phyloP scores from a whole-genome alignment of 2,329 filamentous ascomycete genomes.

The Botrytis medusae region DNA sequence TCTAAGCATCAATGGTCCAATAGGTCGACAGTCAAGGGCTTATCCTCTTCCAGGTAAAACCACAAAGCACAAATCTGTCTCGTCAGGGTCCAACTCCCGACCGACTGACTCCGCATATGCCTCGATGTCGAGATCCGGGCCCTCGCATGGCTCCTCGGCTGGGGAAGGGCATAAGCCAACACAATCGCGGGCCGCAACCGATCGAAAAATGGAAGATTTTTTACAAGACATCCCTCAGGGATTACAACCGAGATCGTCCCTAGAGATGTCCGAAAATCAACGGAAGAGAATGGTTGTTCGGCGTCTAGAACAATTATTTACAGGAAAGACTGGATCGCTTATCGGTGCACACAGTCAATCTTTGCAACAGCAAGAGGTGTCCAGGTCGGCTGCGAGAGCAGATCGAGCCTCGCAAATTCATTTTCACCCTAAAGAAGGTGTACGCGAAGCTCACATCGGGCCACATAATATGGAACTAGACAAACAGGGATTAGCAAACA shows the following conservation, averaged over 20 bases:
- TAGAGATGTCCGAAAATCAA: slow-evolving; percentile 65
- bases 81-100: slow-evolving; percentile 40
- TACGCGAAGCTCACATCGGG: slow-evolving; percentile 45
- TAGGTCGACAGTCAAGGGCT: not conserved
- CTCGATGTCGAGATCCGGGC: slow-evolving; percentile 55
- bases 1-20: not conserved
- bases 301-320: slow-evolving; percentile 78
- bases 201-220: slow-evolving; percentile 67
- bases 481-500: slow-evolving; percentile 20
- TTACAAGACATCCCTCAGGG: slow-evolving; percentile 71
- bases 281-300: slow-evolving; percentile 77
- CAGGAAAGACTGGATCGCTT: slow-evolving; percentile 58
- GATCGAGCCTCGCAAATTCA: slow-evolving; percentile 36
- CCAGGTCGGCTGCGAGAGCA: slow-evolving; percentile 50
- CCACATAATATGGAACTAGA: slow-evolving; percentile 29
- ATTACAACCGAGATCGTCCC: slow-evolving; percentile 59
- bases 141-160: slow-evolving; percentile 16
- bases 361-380: slow-evolving; percentile 49
- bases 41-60: slow-evolving; percentile 34
- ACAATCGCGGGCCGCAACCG: slow-evolving; percentile 35
- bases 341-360: slow-evolving; percentile 32
- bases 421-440: slow-evolving; percentile 37
- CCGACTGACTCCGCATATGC: slow-evolving; percentile 58
- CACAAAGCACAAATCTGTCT: slow-evolving; percentile 34
- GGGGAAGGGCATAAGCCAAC: slow-evolving; percentile 11